Percentiles rank a stretch among this genome's conserved stretches.
These are phyloP conservation scores for Zea luxurians DNA, from an alignment of 176 grass and related monocot genomes.

Conservation along the genomic window DNA sequence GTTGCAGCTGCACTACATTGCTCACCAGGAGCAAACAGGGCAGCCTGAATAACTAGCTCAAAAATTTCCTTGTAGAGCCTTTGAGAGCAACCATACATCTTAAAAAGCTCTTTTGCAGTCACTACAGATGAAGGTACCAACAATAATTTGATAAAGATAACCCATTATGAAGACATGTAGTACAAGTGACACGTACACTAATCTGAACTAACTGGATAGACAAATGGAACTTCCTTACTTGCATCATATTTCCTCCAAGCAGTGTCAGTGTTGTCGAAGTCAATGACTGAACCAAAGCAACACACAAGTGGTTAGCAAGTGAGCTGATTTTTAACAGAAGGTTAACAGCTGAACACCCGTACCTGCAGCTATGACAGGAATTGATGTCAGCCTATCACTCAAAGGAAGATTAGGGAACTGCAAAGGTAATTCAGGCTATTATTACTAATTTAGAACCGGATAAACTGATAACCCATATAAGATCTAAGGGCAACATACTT, in stretches of 20 bases:
- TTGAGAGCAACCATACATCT: conserved; percentile 74
- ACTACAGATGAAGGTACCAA: conserved; percentile 59
- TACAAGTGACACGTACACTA: background rate
- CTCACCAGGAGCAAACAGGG: conserved; percentile 73
- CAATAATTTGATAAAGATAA: conserved; percentile 17
- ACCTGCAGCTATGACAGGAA: conserved; percentile 86
- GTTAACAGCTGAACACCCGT: conserved; percentile 33
- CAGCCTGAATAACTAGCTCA: conserved; percentile 66
- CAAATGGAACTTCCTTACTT: conserved; percentile 60
- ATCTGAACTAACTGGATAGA: conserved; percentile 6
- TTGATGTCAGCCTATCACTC: conserved; percentile 73
- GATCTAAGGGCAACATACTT: conserved; percentile 46
- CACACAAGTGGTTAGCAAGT: conserved; percentile 37
- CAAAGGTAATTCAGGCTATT: conserved; percentile 38
- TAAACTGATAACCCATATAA: conserved; percentile 15
- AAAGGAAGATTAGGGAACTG: conserved; percentile 82
- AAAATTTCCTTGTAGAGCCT: conserved; percentile 67
- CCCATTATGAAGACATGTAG: background rate
- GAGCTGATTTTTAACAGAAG: conserved; percentile 17
- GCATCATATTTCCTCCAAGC: conserved; percentile 87
- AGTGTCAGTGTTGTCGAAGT: conserved; percentile 88
- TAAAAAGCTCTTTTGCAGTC: conserved; percentile 85
- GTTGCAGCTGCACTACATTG: conserved; percentile 84
- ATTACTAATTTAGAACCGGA: conserved; percentile 27
- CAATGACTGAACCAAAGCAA: conserved; percentile 67